These are phyloP conservation scores for Plenodomus lindquistii DNA, from an alignment of 2,329 filamentous ascomycete species.

Conservation along the genomic window DNA sequence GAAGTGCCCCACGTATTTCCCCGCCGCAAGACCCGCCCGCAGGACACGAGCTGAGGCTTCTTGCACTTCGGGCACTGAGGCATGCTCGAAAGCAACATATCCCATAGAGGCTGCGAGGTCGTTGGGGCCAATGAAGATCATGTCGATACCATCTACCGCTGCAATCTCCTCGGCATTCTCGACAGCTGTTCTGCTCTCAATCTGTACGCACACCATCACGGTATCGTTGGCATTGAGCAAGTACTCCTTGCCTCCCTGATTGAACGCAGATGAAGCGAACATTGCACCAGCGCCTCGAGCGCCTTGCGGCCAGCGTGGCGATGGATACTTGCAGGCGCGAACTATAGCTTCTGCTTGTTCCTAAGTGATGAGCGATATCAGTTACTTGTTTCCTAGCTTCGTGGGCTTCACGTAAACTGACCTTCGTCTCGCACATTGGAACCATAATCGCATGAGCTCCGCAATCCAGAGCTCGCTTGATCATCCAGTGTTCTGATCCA, in stretches of 20 bases:
- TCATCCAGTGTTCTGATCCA: slow-evolving; percentile 51
- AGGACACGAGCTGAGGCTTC: too few relatives aligned
- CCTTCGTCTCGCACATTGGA: slow-evolving; percentile 60
- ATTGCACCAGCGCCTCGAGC: slow-evolving; percentile 61
- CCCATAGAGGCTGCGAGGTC: too few relatives aligned
- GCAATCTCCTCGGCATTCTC: slow-evolving; percentile 65
- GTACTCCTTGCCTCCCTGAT: slow-evolving; percentile 57
- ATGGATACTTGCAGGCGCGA: too few relatives aligned
- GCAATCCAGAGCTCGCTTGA: slow-evolving; percentile 60
- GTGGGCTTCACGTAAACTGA: too few relatives aligned
- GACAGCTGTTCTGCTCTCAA: slow-evolving; percentile 67
- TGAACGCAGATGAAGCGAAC: slow-evolving; percentile 54
- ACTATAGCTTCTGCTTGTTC: slow-evolving; percentile 50
- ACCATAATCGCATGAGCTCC: slow-evolving; percentile 63
- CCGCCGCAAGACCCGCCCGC: too few relatives aligned
- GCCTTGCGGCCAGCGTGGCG: slow-evolving; percentile 62
- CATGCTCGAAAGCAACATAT: too few relatives aligned
- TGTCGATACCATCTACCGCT: slow-evolving; percentile 62
- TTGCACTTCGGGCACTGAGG: too few relatives aligned
- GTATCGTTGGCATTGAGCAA: slow-evolving; percentile 61
- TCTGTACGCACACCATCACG: slow-evolving; percentile 68
- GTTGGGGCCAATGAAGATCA: slow-evolving; percentile 68
- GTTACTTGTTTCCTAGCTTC: too few relatives aligned
- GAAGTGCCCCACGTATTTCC: too few relatives aligned
- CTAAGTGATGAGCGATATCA: slow-evolving; percentile 56